Percentiles rank a stretch among this genome's conserved stretches.
These are phyloP conservation scores for Candida sojae DNA, from an alignment of 1,139 yeast species.

Conservation along the genomic window DNA sequence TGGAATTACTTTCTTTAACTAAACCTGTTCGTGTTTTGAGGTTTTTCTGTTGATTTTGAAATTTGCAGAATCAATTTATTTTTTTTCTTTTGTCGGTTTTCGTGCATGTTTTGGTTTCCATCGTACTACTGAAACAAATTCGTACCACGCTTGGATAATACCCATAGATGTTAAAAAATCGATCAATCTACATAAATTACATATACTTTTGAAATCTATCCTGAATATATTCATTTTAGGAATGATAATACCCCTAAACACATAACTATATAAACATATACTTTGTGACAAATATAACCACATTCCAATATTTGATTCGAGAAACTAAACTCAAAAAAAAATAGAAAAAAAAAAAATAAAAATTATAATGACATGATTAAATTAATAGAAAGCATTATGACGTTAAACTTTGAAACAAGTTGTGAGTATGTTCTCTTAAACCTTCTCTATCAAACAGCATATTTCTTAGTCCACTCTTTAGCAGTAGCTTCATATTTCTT, in stretches of 20 bases:
- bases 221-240: conserved; percentile 1
- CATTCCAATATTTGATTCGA: neutral
- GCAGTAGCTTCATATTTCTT: conserved; percentile 96
- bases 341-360: neutral
- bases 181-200: no score
- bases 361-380: conserved; percentile 5
- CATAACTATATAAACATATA: conserved; percentile 1
- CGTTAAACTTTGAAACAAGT: conserved; percentile 1
- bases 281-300: neutral
- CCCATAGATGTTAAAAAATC: no score
- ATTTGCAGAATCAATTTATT: neutral
- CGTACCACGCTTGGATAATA: no score
- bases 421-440: neutral
- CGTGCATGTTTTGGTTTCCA: no score
- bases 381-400: conserved; percentile 3
- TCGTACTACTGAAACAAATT: no score
- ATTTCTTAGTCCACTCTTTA: conserved; percentile 97
- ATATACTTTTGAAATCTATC: neutral
- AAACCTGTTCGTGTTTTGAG: neutral
- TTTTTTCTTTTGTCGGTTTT: neutral
- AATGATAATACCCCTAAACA: neutral
- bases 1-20: neutral
- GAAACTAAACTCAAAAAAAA: neutral
- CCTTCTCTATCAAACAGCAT: conserved; percentile 67
- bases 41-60: neutral